Evolutionary conservation across 768 basidiomycete genomes (phyloP).

Genomic region (Leccinum imitatum): DNA sequence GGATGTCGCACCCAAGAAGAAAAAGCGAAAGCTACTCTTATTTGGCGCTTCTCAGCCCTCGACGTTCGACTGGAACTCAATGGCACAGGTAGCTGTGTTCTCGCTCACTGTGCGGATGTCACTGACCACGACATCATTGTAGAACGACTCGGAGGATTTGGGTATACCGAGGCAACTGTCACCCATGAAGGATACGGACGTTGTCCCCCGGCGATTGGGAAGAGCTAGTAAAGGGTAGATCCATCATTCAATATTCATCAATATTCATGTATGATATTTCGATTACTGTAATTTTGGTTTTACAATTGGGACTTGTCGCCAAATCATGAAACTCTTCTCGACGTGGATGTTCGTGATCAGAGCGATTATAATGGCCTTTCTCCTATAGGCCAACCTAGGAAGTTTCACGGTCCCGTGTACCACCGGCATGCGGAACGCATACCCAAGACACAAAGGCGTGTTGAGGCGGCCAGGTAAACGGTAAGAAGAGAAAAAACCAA

Average conservation of each 20-base stretch:
- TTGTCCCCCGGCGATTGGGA: conserved; percentile 45
- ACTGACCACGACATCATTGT: not conserved
- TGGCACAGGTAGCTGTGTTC: conserved; percentile 36
- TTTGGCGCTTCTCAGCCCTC: conserved; percentile 44
- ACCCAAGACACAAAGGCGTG: conserved; percentile 45
- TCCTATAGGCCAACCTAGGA: conserved; percentile 48
- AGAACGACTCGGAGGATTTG: conserved; percentile 41
- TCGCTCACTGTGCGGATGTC: not conserved
- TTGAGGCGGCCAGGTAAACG: conserved; percentile 45
- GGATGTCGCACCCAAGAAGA: conserved; percentile 50
- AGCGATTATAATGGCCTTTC: conserved; percentile 80
- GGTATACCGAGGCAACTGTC: conserved; percentile 68
- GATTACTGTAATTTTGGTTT: not conserved
- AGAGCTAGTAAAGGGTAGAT: conserved; percentile 27
- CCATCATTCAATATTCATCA: no score
- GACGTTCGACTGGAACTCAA: conserved; percentile 46
- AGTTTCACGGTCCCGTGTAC: conserved; percentile 42
- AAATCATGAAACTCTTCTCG: conserved; percentile 84
- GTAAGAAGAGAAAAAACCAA: conserved; percentile 20
- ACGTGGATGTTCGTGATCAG: conserved; percentile 67
- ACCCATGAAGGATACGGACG: conserved; percentile 58
- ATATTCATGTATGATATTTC: not conserved
- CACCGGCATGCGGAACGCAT: conserved; percentile 62
- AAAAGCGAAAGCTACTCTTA: conserved; percentile 70
- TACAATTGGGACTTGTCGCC: conserved; percentile 49